Evolutionary conservation across 2,329 filamentous ascomycete genomes (phyloP), one percentile per base, ranked within the genome.

Genomic region (Botrytis sinoallii): DNA sequence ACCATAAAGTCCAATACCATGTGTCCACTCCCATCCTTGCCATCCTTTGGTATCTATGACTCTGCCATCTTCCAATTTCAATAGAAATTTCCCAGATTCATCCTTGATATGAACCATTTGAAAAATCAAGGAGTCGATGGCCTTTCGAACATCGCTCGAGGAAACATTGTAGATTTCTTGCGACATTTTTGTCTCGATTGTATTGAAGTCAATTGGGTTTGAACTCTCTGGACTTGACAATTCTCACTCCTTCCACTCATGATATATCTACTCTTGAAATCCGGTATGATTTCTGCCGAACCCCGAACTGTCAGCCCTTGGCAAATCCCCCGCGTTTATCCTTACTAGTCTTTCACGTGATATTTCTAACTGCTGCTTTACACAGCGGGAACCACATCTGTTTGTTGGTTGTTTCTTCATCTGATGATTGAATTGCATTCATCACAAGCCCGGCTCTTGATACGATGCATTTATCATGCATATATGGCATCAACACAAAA

Each of bases 1-100:
- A 42, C 93, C 92, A 82, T 94, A 94, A 32, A 95, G 88, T 8
- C 92, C 92, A 79, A 94, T 89, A 61, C 92, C 92, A 81, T 94
- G 92, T 1, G 92, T 94, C 91, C 91, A 93, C 83, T 94, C 92
- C 92, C 92, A 95, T 79, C 91, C 91, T 76, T 92, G 88, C 93
- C 92, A 95, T 73, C 92, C 92, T 82, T 95, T 95, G 73, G 93
- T 79, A 63, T 79, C 78, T 79, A 95, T 94, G 68, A 94, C 85
- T 52, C 91, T 88, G 73, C 92, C 92, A 78, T 95, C 92, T 2
- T 87, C 85, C 52, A 95, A 86, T 32, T 85, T 89, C 74, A 94
- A 84, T 38, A 95, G 85, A 81, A 94, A 95, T 79, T 92, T 86
- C 68, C 92, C 92, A 0, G 91, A 92, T 57, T 86, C 87, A 83